Percentiles rank a stretch among this genome's conserved stretches.
These are phyloP conservation scores for Hirsutella minnesotensis DNA, from an alignment of 2,329 filamentous ascomycete genomes.

Conservation along the genomic window DNA sequence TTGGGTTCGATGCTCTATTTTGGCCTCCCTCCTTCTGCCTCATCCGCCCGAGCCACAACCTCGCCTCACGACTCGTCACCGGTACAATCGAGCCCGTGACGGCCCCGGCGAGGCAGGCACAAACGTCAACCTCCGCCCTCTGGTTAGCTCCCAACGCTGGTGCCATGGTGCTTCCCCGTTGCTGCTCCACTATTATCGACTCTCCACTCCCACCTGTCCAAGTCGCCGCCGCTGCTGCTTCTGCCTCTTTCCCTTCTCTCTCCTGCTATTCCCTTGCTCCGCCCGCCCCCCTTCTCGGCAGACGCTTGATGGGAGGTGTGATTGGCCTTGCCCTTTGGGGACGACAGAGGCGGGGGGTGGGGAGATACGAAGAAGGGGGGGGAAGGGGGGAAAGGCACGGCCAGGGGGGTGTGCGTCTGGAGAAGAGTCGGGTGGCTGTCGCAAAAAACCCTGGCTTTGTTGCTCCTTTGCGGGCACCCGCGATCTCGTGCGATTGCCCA, in stretches of 20 bases:
- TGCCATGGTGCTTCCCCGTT: too few species aligned
- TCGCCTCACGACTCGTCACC: conserved; percentile 12
- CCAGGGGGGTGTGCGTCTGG: not conserved
- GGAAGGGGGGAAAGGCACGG: not conserved
- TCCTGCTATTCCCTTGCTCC: not conserved
- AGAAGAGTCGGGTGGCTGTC: not conserved
- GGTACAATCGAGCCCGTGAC: conserved; percentile 9
- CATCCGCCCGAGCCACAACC: conserved; percentile 2
- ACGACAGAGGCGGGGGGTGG: not conserved
- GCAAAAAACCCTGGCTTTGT: conserved; percentile 1
- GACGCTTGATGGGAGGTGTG: conserved; percentile 15
- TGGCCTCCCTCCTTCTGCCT: not conserved
- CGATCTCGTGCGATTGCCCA: conserved; percentile 8
- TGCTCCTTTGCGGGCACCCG: not conserved
- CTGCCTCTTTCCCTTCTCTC: not conserved
- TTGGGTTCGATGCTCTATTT: conserved; percentile 3
- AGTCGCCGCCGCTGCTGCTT: not conserved
- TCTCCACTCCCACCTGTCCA: not conserved
- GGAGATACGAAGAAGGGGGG: not conserved
- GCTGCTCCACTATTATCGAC: too few species aligned
- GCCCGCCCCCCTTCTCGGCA: conserved; percentile 15
- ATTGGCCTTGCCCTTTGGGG: not conserved
- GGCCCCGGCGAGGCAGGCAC: not conserved
- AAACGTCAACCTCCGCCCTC: not conserved
- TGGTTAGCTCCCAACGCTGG: not conserved